Conservation (phyloP, 2,329 filamentous ascomycete genomes). For the Penicillium sp. region DNA sequence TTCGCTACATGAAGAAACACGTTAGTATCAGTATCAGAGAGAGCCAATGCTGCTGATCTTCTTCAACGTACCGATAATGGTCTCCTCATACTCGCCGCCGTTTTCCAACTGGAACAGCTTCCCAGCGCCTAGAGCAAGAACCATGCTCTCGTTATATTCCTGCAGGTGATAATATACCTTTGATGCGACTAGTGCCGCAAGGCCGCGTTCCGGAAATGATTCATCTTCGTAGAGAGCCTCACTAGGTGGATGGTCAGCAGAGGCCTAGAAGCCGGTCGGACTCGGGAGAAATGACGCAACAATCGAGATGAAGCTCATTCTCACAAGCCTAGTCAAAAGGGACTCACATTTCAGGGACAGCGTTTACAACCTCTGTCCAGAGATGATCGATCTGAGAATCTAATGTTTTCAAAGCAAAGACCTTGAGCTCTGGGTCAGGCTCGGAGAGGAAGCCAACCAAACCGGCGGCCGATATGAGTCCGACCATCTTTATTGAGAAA, state of each 20-base stretch:
- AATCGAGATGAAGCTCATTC: not conserved
- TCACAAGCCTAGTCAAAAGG: not conserved
- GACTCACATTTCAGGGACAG: slow-evolving; percentile 86
- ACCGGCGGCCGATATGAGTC: slow-evolving; percentile 88
- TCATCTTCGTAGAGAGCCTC: slow-evolving; percentile 98
- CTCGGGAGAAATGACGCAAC: slow-evolving; percentile 3
- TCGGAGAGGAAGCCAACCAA: slow-evolving; percentile 94
- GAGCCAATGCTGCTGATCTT: not conserved
- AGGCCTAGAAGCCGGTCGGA: slow-evolving; percentile 4
- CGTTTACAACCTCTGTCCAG: slow-evolving; percentile 94
- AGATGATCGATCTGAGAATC: slow-evolving; percentile 96
- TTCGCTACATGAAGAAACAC: slow-evolving; percentile 55
- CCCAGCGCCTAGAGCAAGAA: slow-evolving; percentile 90
- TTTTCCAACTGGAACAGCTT: slow-evolving; percentile 91
- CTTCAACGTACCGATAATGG: slow-evolving; percentile 71
- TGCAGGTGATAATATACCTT: slow-evolving; percentile 99
- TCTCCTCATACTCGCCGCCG: slow-evolving; percentile 95
- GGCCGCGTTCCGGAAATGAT: slow-evolving; percentile 84
- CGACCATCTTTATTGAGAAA: slow-evolving; percentile 65
- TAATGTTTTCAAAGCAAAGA: slow-evolving; percentile 90
- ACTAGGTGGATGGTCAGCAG: slow-evolving; percentile 48
- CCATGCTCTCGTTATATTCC: slow-evolving; percentile 99
- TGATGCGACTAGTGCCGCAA: slow-evolving; percentile 89
- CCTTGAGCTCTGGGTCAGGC: slow-evolving; percentile 88
- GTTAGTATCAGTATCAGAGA: not conserved